Conservation (phyloP, 768 basidiomycete species). For the Leccinum disarticulatum region DNA sequence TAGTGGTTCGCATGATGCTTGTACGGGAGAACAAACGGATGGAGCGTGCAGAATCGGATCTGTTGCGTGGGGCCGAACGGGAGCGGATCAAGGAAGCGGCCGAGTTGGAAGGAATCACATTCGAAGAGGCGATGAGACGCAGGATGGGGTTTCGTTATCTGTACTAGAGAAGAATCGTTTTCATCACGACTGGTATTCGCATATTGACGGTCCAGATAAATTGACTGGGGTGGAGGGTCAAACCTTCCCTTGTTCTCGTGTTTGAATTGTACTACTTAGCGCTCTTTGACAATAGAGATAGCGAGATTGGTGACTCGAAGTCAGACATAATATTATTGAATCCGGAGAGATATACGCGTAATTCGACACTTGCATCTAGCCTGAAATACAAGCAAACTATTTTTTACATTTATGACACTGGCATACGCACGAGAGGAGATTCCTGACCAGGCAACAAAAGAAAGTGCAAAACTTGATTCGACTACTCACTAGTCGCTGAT, state of each 20-base stretch:
- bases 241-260: no score
- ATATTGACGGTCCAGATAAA: neutral
- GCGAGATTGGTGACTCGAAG: neutral
- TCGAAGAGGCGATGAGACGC: slow-evolving; percentile 57
- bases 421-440: neutral
- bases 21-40: slow-evolving; percentile 50
- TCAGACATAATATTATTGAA: neutral
- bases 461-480: neutral
- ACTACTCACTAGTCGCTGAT: slow-evolving; percentile 28
- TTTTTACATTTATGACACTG: neutral
- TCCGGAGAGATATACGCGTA: neutral
- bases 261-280: no score
- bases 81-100: slow-evolving; percentile 58
- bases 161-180: slow-evolving; percentile 32
- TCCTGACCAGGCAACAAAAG: neutral
- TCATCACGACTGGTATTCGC: neutral
- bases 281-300: no score
- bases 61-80: slow-evolving; percentile 44
- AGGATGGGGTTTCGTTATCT: slow-evolving; percentile 60
- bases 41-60: slow-evolving; percentile 45
- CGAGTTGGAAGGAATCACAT: slow-evolving; percentile 55
- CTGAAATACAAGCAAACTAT: neutral
- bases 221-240: neutral
- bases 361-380: no score
- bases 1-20: slow-evolving; percentile 49